These are phyloP conservation scores for Amanita jacksonii DNA, from an alignment of 768 basidiomycete species.

Conservation along the genomic window DNA sequence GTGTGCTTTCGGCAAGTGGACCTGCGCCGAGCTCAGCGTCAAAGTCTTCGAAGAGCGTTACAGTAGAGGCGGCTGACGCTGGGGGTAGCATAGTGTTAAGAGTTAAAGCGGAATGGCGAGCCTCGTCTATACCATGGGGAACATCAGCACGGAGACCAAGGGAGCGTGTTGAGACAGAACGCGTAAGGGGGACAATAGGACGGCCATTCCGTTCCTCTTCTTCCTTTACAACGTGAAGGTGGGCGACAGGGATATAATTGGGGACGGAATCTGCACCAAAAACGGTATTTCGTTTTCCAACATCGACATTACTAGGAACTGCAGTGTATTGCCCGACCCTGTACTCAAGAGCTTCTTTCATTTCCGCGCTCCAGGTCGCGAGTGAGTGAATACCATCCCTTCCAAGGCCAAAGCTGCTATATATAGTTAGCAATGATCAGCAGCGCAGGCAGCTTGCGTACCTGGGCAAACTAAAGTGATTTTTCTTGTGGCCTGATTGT, in stretches of 20 bases:
- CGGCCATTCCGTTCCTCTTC: conserved; percentile 23
- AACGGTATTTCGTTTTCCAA: conserved; percentile 37
- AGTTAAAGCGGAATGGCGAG: conserved; percentile 38
- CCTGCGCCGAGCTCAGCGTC: conserved; percentile 33
- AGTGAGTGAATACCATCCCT: conserved; percentile 47
- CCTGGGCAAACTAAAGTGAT: conserved; percentile 64
- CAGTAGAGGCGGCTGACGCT: conserved; percentile 49
- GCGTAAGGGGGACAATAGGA: conserved; percentile 16
- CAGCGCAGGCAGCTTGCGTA: conserved; percentile 17
- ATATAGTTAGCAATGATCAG: conserved; percentile 5
- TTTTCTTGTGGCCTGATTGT: conserved; percentile 44
- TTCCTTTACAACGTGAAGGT: conserved; percentile 31
- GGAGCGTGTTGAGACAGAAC: conserved; percentile 33
- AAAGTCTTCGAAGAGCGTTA: conserved; percentile 50
- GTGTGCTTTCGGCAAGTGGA: conserved; percentile 56
- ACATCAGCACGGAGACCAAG: conserved; percentile 42
- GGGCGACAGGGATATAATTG: conserved; percentile 21
- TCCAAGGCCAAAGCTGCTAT: conserved; percentile 47
- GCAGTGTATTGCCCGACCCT: conserved; percentile 30
- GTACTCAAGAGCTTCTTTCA: conserved; percentile 38
- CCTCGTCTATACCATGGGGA: conserved; percentile 37
- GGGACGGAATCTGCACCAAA: conserved; percentile 29
- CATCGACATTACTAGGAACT: conserved; percentile 31
- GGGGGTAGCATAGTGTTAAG: conserved; percentile 29
- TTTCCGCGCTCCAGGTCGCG: conserved; percentile 43